phyloP scores from a whole-genome alignment of 306 rosid species.

The Psophocarpus tetragonolobus region DNA sequence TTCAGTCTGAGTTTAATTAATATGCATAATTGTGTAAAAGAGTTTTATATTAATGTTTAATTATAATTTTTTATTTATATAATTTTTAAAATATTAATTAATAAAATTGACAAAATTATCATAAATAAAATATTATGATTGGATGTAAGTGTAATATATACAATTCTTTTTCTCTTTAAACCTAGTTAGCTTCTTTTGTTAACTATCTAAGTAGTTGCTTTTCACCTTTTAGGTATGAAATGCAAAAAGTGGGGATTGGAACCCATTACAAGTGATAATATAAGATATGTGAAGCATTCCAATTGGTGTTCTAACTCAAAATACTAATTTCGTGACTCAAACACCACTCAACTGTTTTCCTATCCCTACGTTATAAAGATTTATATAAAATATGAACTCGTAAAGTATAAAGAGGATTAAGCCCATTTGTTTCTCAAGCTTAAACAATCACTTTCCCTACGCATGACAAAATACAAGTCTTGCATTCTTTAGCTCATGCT shows the following conservation, averaged over 20 bases:
- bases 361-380: neutral
- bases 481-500: neutral
- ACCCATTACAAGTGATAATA: neutral
- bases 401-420: neutral
- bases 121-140: too few relatives aligned
- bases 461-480: slow-evolving; percentile 4
- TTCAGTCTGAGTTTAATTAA: too few relatives aligned
- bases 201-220: neutral
- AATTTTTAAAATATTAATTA: too few relatives aligned
- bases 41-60: too few relatives aligned
- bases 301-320: slow-evolving; percentile 18
- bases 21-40: too few relatives aligned
- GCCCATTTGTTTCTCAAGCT: neutral
- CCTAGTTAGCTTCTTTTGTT: neutral
- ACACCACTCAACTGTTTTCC: neutral
- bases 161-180: too few relatives aligned
- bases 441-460: neutral
- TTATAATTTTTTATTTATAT: too few relatives aligned
- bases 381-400: neutral
- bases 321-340: slow-evolving; percentile 30
- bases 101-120: too few relatives aligned
- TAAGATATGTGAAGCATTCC: neutral
- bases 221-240: neutral
- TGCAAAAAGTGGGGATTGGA: slow-evolving; percentile 33
- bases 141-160: too few relatives aligned